Percentiles rank a stretch among this genome's conserved stretches.
Conservation (phyloP, 371 early-diverging fungal species). For the Choanephora cucurbitarum region DNA sequence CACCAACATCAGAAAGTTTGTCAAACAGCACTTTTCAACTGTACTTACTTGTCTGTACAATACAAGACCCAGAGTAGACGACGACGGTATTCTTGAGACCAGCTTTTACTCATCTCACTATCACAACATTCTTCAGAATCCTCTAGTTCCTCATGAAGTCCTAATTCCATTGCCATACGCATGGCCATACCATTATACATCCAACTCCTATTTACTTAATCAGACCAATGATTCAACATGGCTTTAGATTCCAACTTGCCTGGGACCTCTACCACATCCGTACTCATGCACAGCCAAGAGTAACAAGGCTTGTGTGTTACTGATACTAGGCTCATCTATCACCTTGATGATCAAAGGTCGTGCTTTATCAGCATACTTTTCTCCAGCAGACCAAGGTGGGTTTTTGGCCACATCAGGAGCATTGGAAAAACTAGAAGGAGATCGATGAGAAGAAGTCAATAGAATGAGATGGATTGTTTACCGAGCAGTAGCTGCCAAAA, state of each 20-base stretch:
- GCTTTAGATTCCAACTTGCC: too few species aligned
- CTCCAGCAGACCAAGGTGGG: slow-evolving; percentile 52
- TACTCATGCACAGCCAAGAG: slow-evolving; percentile 61
- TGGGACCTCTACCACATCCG: slow-evolving; percentile 63
- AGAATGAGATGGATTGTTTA: slow-evolving; percentile 4
- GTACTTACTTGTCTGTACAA: slow-evolving; percentile 28
- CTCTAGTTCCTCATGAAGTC: slow-evolving; percentile 56
- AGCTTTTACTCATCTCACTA: slow-evolving; percentile 24
- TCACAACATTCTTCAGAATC: slow-evolving; percentile 19
- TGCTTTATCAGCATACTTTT: slow-evolving; percentile 48
- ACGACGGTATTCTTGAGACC: slow-evolving; percentile 33
- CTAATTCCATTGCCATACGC: slow-evolving; percentile 60
- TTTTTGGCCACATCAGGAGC: slow-evolving; percentile 38
- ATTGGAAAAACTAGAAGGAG: slow-evolving; percentile 38
- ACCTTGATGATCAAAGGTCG: slow-evolving; percentile 24
- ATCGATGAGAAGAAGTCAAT: neutral
- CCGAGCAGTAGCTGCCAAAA: slow-evolving; percentile 48
- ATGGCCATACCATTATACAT: slow-evolving; percentile 73
- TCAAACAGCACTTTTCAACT: slow-evolving; percentile 30
- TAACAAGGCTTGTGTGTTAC: slow-evolving; percentile 55
- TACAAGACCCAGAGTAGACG: slow-evolving; percentile 32
- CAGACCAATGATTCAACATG: too few species aligned
- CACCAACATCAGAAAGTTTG: slow-evolving; percentile 17
- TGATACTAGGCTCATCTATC: slow-evolving; percentile 54
- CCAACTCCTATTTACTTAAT: slow-evolving; percentile 50